Conservation (phyloP, 106 monocot genomes). For the Triglochin maritima region DNA sequence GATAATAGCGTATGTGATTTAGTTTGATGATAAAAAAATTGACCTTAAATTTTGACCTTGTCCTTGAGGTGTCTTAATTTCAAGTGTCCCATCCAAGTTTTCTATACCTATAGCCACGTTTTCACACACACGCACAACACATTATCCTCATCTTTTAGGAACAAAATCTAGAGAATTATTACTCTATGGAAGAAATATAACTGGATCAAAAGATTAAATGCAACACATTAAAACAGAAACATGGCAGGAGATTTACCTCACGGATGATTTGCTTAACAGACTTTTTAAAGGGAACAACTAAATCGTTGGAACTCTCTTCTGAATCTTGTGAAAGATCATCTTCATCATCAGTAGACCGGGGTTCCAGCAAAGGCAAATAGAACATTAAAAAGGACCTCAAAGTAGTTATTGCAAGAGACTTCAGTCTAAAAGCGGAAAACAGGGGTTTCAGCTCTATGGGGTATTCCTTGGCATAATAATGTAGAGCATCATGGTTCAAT, state of each 20-base stretch:
- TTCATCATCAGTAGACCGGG: slow-evolving; percentile 44
- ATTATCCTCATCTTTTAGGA: too few relatives aligned
- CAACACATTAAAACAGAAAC: too few relatives aligned
- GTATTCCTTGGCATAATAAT: slow-evolving; percentile 48
- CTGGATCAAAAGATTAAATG: too few relatives aligned
- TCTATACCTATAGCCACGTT: too few relatives aligned
- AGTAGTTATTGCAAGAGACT: slow-evolving; percentile 55
- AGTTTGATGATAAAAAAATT: too few relatives aligned
- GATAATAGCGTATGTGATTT: too few relatives aligned
- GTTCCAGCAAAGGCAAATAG: slow-evolving; percentile 87
- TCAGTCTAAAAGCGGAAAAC: slow-evolving; percentile 76
- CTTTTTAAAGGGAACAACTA: slow-evolving; percentile 69
- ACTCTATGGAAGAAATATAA: too few relatives aligned
- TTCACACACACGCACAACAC: too few relatives aligned
- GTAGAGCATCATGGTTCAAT: slow-evolving; percentile 9
- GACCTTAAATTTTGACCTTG: too few relatives aligned
- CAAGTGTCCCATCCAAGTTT: too few relatives aligned
- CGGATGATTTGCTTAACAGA: slow-evolving; percentile 85
- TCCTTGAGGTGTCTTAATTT: too few relatives aligned
- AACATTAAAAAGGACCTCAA: slow-evolving; percentile 75
- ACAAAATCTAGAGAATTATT: too few relatives aligned
- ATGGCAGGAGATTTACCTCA: slow-evolving; percentile 35
- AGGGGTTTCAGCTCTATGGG: slow-evolving; percentile 62
- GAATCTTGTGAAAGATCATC: slow-evolving; percentile 50
- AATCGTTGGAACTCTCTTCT: slow-evolving; percentile 47